Percentiles rank a stretch among this genome's conserved stretches.
Conservation (phyloP, 2,329 filamentous ascomycete genomes). For the Sclerotinia sclerotiorum region DNA sequence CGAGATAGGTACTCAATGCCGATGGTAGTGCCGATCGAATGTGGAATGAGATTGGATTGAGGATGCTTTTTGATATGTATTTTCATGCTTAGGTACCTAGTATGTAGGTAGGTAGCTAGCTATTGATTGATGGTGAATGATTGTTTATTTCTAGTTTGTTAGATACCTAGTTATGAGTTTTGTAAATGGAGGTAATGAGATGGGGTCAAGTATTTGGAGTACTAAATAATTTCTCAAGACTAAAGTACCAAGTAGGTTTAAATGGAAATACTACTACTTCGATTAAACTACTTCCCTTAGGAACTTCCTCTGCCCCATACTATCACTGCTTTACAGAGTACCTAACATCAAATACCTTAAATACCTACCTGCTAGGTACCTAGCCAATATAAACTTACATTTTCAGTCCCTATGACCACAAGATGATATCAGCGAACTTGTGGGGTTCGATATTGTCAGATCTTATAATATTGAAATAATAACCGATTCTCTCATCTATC, state of each 20-base stretch:
- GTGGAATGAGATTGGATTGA: not conserved
- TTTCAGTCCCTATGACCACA: not conserved
- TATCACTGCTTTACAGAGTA: not conserved
- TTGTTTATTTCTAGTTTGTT: too few species aligned
- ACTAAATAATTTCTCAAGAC: too few species aligned
- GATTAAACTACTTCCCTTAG: not conserved
- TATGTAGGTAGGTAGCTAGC: too few species aligned
- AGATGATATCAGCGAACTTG: not conserved
- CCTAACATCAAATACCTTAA: too few species aligned
- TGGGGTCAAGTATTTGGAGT: too few species aligned
- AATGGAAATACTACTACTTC: not conserved
- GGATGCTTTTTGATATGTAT: not conserved
- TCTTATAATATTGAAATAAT: not conserved
- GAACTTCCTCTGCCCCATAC: not conserved
- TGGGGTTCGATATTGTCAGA: not conserved
- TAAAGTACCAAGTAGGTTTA: not conserved
- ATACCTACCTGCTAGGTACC: too few species aligned
- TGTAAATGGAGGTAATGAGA: too few species aligned
- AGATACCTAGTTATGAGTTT: too few species aligned
- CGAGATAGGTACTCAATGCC: slow-evolving; percentile 21
- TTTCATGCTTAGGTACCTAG: too few species aligned
- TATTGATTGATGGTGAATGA: too few species aligned
- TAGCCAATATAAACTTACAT: not conserved
- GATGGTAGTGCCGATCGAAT: not conserved
- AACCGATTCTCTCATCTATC: not conserved